These are phyloP conservation scores for Aspergillus incahuasiensis DNA, from an alignment of 495 filamentous ascomycete genomes.

Conservation along the genomic window DNA sequence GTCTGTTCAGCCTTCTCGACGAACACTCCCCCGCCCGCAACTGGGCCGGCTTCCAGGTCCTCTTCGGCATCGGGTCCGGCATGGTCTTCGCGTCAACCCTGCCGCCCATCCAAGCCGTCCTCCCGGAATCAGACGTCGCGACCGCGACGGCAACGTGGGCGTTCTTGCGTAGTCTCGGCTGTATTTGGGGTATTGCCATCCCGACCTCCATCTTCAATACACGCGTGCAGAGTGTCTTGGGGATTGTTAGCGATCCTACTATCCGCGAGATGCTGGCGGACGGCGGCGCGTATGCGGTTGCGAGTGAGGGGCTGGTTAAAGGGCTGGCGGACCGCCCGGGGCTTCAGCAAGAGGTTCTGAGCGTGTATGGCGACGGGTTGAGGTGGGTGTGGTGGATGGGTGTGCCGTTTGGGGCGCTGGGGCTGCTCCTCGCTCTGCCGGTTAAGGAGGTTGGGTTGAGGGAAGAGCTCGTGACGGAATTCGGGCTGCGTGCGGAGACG, in stretches of 20 bases:
- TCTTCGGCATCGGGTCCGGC: slow-evolving; percentile 45
- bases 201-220: neutral
- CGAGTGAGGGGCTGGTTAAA: neutral
- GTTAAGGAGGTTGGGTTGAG: neutral
- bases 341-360: neutral
- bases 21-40: slow-evolving; percentile 31
- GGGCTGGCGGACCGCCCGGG: neutral
- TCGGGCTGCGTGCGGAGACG: neutral
- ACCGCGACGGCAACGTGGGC: neutral
- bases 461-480: slow-evolving; percentile 1
- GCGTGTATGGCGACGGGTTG: neutral
- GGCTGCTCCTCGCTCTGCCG: neutral
- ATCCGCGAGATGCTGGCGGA: neutral
- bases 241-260: neutral
- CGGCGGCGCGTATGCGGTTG: slow-evolving; percentile 1
- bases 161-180: slow-evolving; percentile 2
- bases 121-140: neutral
- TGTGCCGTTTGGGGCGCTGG: neutral
- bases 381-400: neutral
- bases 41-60: slow-evolving; percentile 46
- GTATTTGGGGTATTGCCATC: slow-evolving; percentile 2
- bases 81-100: slow-evolving; percentile 43
- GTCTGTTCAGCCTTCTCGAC: slow-evolving; percentile 44
- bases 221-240: neutral
- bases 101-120: slow-evolving; percentile 42